Percentiles rank a stretch among this genome's conserved stretches.
Conservation (phyloP, 768 basidiomycete species). For the Galerina sulciceps region DNA sequence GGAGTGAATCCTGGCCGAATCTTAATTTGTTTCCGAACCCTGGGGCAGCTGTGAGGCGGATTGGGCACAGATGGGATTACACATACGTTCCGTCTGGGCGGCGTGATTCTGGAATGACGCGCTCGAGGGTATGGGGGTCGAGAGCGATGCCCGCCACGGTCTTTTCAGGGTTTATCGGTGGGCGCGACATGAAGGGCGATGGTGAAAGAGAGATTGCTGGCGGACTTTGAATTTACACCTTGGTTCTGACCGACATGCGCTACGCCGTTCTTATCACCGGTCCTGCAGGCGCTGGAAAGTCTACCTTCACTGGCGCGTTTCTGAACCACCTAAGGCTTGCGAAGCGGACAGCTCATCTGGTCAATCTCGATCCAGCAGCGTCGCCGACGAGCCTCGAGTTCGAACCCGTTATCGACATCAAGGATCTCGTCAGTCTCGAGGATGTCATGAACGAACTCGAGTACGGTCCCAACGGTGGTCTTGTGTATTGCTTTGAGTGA, state of each 20-base stretch:
- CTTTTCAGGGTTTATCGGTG: constrained; percentile 74
- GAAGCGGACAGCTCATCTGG: constrained; percentile 85
- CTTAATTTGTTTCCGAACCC: constrained; percentile 85
- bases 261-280: constrained; percentile 91
- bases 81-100: constrained; percentile 87
- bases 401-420: constrained; percentile 91
- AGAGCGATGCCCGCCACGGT: constrained; percentile 79
- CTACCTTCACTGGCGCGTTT: constrained; percentile 88
- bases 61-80: background rate
- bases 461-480: constrained; percentile 95
- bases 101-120: constrained; percentile 85
- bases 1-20: constrained; percentile 94
- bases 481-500: constrained; percentile 99
- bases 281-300: constrained; percentile 98
- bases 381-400: constrained; percentile 86
- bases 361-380: constrained; percentile 98
- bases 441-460: constrained; percentile 96
- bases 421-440: constrained; percentile 87
- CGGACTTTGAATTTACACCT: constrained; percentile 35
- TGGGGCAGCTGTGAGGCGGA: constrained; percentile 33
- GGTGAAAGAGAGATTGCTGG: constrained; percentile 13
- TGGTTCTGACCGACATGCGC: constrained; percentile 55
- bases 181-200: constrained; percentile 63
- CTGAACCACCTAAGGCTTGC: constrained; percentile 87
- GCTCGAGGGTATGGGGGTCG: constrained; percentile 84